Evolutionary conservation across 2,329 filamentous ascomycete species (phyloP).

Genomic region (Tolypocladium inflatum): DNA sequence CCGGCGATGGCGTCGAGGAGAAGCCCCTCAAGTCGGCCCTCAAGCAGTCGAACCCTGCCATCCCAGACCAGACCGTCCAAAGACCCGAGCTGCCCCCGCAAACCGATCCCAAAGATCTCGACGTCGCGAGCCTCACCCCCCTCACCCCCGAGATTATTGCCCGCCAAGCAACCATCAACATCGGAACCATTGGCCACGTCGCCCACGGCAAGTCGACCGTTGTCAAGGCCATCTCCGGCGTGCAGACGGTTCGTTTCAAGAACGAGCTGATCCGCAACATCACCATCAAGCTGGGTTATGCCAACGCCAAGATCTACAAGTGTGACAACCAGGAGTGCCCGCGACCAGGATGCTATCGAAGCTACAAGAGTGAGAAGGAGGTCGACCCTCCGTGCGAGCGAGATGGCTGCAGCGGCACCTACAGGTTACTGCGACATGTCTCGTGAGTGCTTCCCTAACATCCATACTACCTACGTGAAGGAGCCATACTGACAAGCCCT

Average conservation of each 20-base stretch:
- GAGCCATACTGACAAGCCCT: not conserved
- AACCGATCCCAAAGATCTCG: slow-evolving; percentile 83
- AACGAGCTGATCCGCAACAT: slow-evolving; percentile 99
- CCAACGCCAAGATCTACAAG: slow-evolving; percentile 99
- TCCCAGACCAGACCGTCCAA: slow-evolving; percentile 46
- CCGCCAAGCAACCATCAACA: slow-evolving; percentile 97
- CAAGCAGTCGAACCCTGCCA: slow-evolving; percentile 58
- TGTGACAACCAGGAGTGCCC: slow-evolving; percentile 90
- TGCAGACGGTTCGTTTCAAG: slow-evolving; percentile 99
- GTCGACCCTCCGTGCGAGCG: slow-evolving; percentile 93
- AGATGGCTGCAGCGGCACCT: slow-evolving; percentile 80
- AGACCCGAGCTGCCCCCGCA: slow-evolving; percentile 63
- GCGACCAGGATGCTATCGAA: slow-evolving; percentile 88
- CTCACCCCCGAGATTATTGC: slow-evolving; percentile 95
- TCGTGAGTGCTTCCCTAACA: slow-evolving; percentile 51
- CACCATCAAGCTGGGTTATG: slow-evolving; percentile 98
- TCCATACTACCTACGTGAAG: not conserved
- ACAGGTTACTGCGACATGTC: slow-evolving; percentile 82
- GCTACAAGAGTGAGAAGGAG: slow-evolving; percentile 98
- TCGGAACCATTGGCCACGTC: slow-evolving; percentile 96
- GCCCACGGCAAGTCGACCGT: slow-evolving; percentile 98
- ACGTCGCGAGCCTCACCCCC: slow-evolving; percentile 70
- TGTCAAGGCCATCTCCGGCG: slow-evolving; percentile 97
- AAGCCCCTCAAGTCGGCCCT: slow-evolving; percentile 75
- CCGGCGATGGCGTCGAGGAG: slow-evolving; percentile 47